Conservation (phyloP, 495 filamentous ascomycete genomes). For the Jackrogersella multiformis region DNA sequence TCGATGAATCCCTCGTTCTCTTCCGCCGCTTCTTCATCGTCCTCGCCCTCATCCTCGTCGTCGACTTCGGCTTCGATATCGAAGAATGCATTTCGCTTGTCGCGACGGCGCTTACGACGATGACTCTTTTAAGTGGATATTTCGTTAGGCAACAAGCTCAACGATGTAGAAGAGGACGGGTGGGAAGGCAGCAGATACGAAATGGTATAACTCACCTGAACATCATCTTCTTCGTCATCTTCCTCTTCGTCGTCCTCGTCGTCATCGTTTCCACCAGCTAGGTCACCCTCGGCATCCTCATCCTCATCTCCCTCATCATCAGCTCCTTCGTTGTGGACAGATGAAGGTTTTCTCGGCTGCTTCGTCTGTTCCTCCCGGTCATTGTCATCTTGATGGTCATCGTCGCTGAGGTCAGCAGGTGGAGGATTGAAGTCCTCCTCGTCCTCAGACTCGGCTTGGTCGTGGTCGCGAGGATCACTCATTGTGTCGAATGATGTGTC, state of each 20-base stretch:
- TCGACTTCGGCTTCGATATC: conserved; percentile 98
- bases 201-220: conserved; percentile 56
- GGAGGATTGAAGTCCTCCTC: conserved; percentile 85
- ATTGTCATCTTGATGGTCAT: conserved; percentile 64
- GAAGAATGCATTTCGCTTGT: conserved; percentile 81
- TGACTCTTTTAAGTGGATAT: conserved; percentile 64
- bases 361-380: conserved; percentile 43
- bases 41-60: conserved; percentile 90
- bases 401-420: conserved; percentile 72
- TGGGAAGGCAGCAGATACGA: neutral
- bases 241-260: conserved; percentile 64
- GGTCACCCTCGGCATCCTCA: conserved; percentile 62
- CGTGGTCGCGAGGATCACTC: conserved; percentile 48
- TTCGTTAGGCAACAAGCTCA: conserved; percentile 13
- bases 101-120: conserved; percentile 79
- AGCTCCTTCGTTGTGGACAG: conserved; percentile 39
- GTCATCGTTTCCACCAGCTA: conserved; percentile 53
- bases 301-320: conserved; percentile 61
- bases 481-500: conserved; percentile 60
- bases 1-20: conserved; percentile 85
- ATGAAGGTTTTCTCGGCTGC: conserved; percentile 33
- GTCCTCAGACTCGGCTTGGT: conserved; percentile 70
- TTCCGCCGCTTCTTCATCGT: conserved; percentile 86
- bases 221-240: conserved; percentile 68
- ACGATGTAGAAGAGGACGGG: conserved; percentile 12